Base-by-base conservation (phyloP, 768 basidiomycete species). In the Xerocomus spinulosus region DNA sequence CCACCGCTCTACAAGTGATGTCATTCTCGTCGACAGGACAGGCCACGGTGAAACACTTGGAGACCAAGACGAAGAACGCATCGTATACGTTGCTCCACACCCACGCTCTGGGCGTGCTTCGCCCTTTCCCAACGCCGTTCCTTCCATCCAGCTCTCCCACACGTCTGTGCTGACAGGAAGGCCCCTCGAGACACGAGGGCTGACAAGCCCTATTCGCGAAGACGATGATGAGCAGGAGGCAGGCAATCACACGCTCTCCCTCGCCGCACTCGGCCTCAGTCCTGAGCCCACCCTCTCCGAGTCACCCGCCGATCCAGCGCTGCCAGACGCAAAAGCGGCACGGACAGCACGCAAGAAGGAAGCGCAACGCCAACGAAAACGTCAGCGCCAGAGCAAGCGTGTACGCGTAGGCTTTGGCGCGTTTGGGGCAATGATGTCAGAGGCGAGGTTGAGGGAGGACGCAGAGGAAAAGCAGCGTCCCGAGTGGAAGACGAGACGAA, bases 51-150 rank as follows among this genome's bases (percentile, higher is more conserved):
- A 45, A 28, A 51, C 30, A 1, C 50, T 55, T 21, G 66, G 58
- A 1, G 66, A 59, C 21, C 40, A 45, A 24, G 52, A 61, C 3
- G 52, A 62, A 17, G 87, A 90, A 47, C 60, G 78, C 4, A 88
- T 90, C 46, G 86, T 90, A 9, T 89, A 89, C 57, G 82, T 81
- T 21, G 85, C 86, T 0, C 87, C 87, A 0, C 78, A 85, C 57
- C 87, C 86, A 5, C 78, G 83, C 1, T 56, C 56, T 3, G 43
- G 45, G 3, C 44, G 49, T 20, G 37, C 26, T 23, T 52, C 62
- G 4, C 60, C 60, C 36, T 2, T 38, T 6, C 42, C 57, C 9
- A 20, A 12, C 9, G 9, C 47, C 34, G n/a, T 52, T 5, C 56
- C 57, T 2, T 49, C 47, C 9, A 51, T 56, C 43, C 40, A 46